Evolutionary conservation across 441 rosid genomes (phyloP).

Genomic region (Capsella rubella): DNA sequence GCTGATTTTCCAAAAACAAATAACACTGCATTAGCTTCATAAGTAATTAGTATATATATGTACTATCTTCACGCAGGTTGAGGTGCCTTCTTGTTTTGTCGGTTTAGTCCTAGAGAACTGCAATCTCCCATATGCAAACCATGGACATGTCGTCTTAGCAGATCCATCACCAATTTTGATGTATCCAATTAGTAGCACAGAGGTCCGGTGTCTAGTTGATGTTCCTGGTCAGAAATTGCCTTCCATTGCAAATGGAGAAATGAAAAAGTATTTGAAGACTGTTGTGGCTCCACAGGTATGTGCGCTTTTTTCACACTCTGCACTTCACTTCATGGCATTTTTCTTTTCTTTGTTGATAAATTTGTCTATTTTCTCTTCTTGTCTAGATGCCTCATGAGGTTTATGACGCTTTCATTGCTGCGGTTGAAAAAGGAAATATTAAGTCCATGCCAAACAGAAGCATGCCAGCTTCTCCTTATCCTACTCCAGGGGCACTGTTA

Average conservation of each 20-base stretch:
- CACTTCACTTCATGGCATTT: background rate
- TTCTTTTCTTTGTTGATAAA: background rate
- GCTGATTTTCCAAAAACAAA: background rate
- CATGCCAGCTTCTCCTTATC: slow-evolving; percentile 91
- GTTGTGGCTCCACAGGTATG: slow-evolving; percentile 92
- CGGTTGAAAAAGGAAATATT: slow-evolving; percentile 74
- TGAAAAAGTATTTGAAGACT: slow-evolving; percentile 73
- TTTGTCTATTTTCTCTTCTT: slow-evolving; percentile 24
- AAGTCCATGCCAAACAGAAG: slow-evolving; percentile 95
- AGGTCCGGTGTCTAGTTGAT: slow-evolving; percentile 84
- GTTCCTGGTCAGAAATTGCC: slow-evolving; percentile 90
- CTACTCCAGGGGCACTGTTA: slow-evolving; percentile 89
- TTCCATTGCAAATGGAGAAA: slow-evolving; percentile 83
- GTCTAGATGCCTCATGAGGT: slow-evolving; percentile 77
- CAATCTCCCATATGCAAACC: slow-evolving; percentile 73
- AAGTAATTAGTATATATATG: background rate
- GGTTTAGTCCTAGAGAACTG: slow-evolving; percentile 83
- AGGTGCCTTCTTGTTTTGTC: slow-evolving; percentile 86
- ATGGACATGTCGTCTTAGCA: slow-evolving; percentile 81
- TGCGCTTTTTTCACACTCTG: background rate
- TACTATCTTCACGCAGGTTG: slow-evolving; percentile 58
- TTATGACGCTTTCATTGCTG: slow-evolving; percentile 75
- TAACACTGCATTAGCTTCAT: background rate
- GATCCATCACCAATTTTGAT: slow-evolving; percentile 82
- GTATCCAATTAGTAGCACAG: slow-evolving; percentile 85